Evolutionary conservation across 345 rosid genomes (phyloP).

Genomic region (Laguncularia racemosa): DNA sequence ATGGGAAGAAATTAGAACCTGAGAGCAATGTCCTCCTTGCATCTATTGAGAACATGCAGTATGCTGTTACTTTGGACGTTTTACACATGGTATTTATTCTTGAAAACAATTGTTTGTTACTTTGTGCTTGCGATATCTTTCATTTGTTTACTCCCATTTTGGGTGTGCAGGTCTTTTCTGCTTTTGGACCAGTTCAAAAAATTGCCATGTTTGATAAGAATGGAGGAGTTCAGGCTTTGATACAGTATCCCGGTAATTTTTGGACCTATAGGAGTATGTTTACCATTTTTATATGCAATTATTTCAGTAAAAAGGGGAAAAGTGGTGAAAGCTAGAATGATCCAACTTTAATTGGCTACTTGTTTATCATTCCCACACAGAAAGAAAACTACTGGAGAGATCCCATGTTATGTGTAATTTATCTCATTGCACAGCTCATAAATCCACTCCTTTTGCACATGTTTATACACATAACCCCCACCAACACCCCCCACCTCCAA

Average conservation of each 20-base stretch:
- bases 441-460: too few relatives aligned
- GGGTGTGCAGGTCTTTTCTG: constrained; percentile 63
- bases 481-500: too few relatives aligned
- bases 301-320: too few relatives aligned
- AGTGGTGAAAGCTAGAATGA: too few relatives aligned
- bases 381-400: too few relatives aligned
- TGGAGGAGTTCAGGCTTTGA: constrained; percentile 85
- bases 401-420: too few relatives aligned
- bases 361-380: too few relatives aligned
- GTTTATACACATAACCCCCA: too few relatives aligned
- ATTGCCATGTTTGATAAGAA: constrained; percentile 99
- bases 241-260: constrained; percentile 41
- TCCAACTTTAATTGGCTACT: too few relatives aligned
- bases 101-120: neutral
- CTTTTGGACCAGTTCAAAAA: constrained; percentile 94
- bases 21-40: constrained; percentile 99
- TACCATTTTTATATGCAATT: too few relatives aligned
- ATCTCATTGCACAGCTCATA: too few relatives aligned
- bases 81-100: constrained; percentile 64
- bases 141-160: neutral
- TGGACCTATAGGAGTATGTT: too few relatives aligned
- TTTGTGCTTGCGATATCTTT: neutral
- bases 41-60: constrained; percentile 99
- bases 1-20: constrained; percentile 93
- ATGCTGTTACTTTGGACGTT: constrained; percentile 95